Percentiles rank a stretch among this genome's conserved stretches.
Conservation (phyloP, 306 rosid genomes). For the Trifolium pratense region DNA sequence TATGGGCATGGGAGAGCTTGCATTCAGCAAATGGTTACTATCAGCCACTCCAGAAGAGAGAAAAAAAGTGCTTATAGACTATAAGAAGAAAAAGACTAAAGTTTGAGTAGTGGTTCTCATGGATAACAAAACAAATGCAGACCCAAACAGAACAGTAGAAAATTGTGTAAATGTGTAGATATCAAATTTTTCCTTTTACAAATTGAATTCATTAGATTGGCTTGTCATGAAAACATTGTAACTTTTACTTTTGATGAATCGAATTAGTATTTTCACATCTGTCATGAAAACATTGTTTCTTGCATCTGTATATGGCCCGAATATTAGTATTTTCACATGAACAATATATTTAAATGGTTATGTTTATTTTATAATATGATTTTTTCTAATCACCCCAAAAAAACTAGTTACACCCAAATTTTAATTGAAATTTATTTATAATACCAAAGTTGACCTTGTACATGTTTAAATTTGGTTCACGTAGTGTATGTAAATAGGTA, state of each 20-base stretch:
- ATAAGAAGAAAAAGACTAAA: slow-evolving; percentile 57
- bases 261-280: too few species aligned
- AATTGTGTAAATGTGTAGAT: slow-evolving; percentile 34
- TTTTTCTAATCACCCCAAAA: too few species aligned
- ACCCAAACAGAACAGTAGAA: slow-evolving; percentile 10
- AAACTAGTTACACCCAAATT: too few species aligned
- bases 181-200: slow-evolving; percentile 24
- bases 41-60: slow-evolving; percentile 71
- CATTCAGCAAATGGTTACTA: slow-evolving; percentile 86
- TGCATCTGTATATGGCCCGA: too few species aligned
- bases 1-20: slow-evolving; percentile 70
- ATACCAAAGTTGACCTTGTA: too few species aligned
- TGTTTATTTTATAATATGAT: neutral
- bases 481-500: too few species aligned
- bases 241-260: slow-evolving; percentile 8
- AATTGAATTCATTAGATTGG: neutral
- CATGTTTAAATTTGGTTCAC: too few species aligned
- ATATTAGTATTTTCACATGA: too few species aligned
- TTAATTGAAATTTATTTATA: too few species aligned
- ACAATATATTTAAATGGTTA: neutral
- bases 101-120: slow-evolving; percentile 39
- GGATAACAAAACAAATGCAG: slow-evolving; percentile 23
- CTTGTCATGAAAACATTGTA: neutral
- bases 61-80: slow-evolving; percentile 66
- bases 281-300: too few species aligned